Base-by-base conservation (phyloP, 805 yeast species). In the Wickerhamomyces mucosus region DNA sequence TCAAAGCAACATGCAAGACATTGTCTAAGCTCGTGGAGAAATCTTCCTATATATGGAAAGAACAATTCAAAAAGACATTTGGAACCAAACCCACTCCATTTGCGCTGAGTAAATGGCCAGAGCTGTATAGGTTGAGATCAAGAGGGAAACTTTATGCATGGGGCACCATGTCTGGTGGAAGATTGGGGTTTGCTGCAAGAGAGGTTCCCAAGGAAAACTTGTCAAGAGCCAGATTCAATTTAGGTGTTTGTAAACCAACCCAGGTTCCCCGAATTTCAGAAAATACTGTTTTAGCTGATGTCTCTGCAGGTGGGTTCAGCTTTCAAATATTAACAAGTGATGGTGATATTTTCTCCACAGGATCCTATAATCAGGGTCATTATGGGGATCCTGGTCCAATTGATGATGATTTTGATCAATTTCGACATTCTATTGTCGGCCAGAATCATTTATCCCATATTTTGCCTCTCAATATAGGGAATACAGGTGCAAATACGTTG, bases 241-340 rank as follows among this genome's bases (percentile, higher is more conserved):
- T 42, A 21, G 56, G 60, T 6, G 59, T 67, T 3, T 51, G 48
- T 28, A 51, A 47, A 7, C 73, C 75, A 2, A 51, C 61, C 1
- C 42, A 48, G 33, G 53, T 69, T 4, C 40, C 53, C 2, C 52
- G 55, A 3, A 53, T 72, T 27, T 51, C 58, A 5, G 46, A 29
- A 2, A 18, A 55, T 4, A 48, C 69, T 2, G 16, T 23, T n/a
- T 46, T 50, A n/a, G 40, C 64, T 1, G 77, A 72, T 40, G 56
- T 78, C 1, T 59, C 69, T 16, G 74, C 76, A 7, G 80, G 80
- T 19, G 89, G 89, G 2, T 78, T 65, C 45, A 67, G 76, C 4
- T 72, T 76, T 38, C 73, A 74, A 31, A 56, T 79, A 3, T 54
- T 79, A 21, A 67, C 79, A 0, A 60, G 62, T 18, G 51, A 62